Base-by-base conservation (phyloP, 345 rosid genomes). In the Syzygium jambos region DNA sequence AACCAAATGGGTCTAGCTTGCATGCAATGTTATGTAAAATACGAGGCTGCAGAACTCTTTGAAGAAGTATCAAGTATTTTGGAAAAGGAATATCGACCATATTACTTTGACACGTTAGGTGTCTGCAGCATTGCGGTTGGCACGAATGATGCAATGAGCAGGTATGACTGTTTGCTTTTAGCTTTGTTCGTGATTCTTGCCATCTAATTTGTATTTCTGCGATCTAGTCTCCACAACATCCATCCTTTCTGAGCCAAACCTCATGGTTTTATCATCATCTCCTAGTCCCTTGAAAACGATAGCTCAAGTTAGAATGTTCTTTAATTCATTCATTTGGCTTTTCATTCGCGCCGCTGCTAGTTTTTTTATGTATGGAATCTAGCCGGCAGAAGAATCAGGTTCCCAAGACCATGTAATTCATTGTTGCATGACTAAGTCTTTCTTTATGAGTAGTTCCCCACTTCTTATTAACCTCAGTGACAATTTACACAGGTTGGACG, bases 61-160 rank as follows among this genome's bases (percentile, higher is more conserved):
- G 97, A 98, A 91, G 99, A 98, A 90, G 98, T 98, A 23, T 92
- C 93, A 88, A 89, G 86, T 87, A 92, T 95, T 53, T 89, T 98
- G 49, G 98, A 98, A 91, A 94, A 93, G 90, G 99, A 95, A 90
- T 94, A 91, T 57, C 98, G 99, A 68, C 96, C 98, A 15, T 92
- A 92, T 91, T 98, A 98, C 93, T 92, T 95, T 1, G 99, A 98
- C 59, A 98, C 99, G 1, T 90, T 96, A 61, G 99, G 95, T 25
- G 96, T 95, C 46, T 96, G 94, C 65, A 95, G 97, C 95, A 96
- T 96, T 88, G 94, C 95, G 11, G 99, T 99, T 9, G 99, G 98
- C 41, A 94, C 99, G 23, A 95, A 96, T 89, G 99, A 98, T 88
- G 99, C 99, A 84, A 93, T 98, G 96, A 99, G 99, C 85, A 96